A percentile compares a stretch with the other conserved stretches of the same genome.
phyloP scores from a whole-genome alignment of 352 stramenopile genomes.

The Phytophthora citrophthora region DNA sequence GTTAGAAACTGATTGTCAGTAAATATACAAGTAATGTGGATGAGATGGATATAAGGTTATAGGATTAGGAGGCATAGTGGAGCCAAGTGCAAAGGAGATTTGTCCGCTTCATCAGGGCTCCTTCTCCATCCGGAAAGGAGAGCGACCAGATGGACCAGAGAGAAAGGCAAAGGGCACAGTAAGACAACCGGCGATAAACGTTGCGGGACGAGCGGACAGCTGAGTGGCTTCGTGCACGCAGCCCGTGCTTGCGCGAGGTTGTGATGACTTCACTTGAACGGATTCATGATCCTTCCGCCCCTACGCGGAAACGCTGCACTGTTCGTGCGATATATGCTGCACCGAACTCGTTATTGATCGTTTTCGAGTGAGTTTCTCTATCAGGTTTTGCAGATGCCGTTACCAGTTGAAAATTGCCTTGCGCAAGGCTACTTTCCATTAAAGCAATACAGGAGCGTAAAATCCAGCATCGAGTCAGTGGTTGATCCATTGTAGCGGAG shows the following conservation, averaged over 20 bases:
- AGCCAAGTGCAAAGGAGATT: background rate
- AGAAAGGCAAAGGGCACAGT: conserved; percentile 9
- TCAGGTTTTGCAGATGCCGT: conserved; percentile 1
- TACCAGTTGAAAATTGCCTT: background rate
- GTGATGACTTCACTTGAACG: background rate
- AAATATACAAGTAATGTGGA: no score
- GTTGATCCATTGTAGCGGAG: background rate
- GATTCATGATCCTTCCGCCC: conserved; percentile 14
- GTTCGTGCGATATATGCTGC: conserved; percentile 1
- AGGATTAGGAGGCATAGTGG: background rate
- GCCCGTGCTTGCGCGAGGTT: conserved; percentile 6
- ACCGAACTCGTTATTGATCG: conserved; percentile 5
- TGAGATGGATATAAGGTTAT: no score
- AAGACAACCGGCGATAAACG: conserved; percentile 26
- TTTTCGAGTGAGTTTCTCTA: background rate
- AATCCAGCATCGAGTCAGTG: conserved; percentile 11
- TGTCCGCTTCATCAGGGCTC: conserved; percentile 4
- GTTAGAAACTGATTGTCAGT: no score
- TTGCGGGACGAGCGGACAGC: conserved; percentile 20
- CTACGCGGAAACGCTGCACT: background rate
- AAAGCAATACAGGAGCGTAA: conserved; percentile 1
- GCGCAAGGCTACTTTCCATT: background rate
- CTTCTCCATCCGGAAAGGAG: conserved; percentile 15
- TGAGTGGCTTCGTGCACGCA: conserved; percentile 13
- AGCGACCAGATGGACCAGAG: conserved; percentile 29